Base-by-base conservation (phyloP, 768 basidiomycete species). In the Tulasnella sp. region DNA sequence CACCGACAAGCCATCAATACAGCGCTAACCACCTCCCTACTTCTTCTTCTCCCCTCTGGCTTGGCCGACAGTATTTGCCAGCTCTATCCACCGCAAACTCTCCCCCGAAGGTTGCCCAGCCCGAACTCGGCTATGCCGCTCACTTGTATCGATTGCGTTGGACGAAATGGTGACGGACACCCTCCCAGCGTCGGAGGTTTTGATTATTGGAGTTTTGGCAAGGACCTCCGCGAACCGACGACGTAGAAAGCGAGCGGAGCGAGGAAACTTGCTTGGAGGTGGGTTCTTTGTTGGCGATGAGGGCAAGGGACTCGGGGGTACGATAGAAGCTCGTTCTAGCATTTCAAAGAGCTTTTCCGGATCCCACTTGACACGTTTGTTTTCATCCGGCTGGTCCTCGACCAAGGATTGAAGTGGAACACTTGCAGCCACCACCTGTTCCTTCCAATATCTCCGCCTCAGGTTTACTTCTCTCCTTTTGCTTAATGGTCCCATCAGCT, bases 401-500 rank as follows among this genome's bases (percentile, higher is more conserved):
- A 94, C 83, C 9, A 94, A 93, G 36, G 91, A 90, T 3, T 85
- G 83, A 34, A 91, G 85, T 81, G 90, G 92, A 82, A 86, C 88
- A 81, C 62, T 68, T 27, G 62, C 62, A 27, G 62, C 62, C 0
- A 34, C 62, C 18, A 86, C 86, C 83, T 93, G 89, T 14, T 81
- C 82, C 21, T 83, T 85, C 84, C 91, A 94, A 82, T 88, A 93
- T 31, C 90, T 89, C 90, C 92, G 90, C 31, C 90, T 90, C 71
- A 91, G 87, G 84, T 96, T 95, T 74, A 90, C 87, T 83, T 94
- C 89, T 68, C 93, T 89, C 46, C 94, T 90, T 83, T 90, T 92
- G 86, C 92, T 93, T 62, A 94, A 86, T 14, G 88, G 89, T 2
- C 93, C 93, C 44, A 93, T 85, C 4, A 92, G 82, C 39, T 84